Evolutionary conservation across 2,329 filamentous ascomycete species (phyloP).

Genomic region (Acephala macrosclerotiorum): DNA sequence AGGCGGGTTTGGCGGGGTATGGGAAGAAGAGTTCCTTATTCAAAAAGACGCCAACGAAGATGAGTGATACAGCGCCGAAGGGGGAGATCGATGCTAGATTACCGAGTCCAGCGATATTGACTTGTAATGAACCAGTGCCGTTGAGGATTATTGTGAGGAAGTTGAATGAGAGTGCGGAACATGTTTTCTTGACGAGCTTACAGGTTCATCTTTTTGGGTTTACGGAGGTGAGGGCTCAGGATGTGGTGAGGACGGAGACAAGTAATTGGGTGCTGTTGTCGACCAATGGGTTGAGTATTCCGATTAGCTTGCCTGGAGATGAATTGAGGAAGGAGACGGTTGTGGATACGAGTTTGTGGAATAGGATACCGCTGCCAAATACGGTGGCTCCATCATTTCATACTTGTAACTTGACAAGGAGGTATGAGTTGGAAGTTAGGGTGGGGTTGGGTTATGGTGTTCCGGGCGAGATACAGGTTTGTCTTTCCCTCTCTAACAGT

Average conservation of each 20-base stretch:
- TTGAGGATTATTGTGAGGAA: slow-evolving; percentile 83
- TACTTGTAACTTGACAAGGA: slow-evolving; percentile 85
- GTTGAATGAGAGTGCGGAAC: slow-evolving; percentile 70
- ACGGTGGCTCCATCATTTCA: slow-evolving; percentile 87
- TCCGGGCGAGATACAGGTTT: slow-evolving; percentile 50
- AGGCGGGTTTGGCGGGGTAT: slow-evolving; percentile 46
- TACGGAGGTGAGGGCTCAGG: slow-evolving; percentile 81
- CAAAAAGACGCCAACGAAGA: slow-evolving; percentile 35
- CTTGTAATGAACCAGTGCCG: slow-evolving; percentile 86
- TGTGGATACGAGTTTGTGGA: slow-evolving; percentile 79
- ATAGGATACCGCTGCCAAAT: slow-evolving; percentile 75
- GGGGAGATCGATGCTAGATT: slow-evolving; percentile 81
- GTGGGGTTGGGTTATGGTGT: slow-evolving; percentile 80
- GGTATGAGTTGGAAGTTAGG: slow-evolving; percentile 84
- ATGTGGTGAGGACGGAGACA: slow-evolving; percentile 72
- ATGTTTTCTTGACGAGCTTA: slow-evolving; percentile 77
- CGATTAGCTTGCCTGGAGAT: slow-evolving; percentile 66
- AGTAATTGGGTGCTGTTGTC: slow-evolving; percentile 80
- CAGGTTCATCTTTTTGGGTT: slow-evolving; percentile 84
- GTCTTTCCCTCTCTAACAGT: not conserved
- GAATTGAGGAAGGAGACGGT: slow-evolving; percentile 70
- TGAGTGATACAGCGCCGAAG: slow-evolving; percentile 63
- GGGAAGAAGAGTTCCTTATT: slow-evolving; percentile 42
- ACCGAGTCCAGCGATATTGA: slow-evolving; percentile 86
- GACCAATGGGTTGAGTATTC: slow-evolving; percentile 73